Evolutionary conservation across 2,329 filamentous ascomycete species (phyloP), one percentile per base, ranked within the genome.

Genomic region (Aulographum hederae): DNA sequence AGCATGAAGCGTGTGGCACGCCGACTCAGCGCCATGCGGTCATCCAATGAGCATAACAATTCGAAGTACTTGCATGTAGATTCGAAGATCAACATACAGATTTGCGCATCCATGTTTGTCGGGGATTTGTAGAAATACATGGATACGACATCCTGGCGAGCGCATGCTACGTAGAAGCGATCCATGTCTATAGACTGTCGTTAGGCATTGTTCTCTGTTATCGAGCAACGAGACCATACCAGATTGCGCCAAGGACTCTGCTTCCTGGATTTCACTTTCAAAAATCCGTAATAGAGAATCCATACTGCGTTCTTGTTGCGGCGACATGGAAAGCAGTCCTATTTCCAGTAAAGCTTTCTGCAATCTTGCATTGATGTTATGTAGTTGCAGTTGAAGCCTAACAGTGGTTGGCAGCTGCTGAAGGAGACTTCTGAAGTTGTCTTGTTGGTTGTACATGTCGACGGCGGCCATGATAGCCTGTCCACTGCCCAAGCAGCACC

Each of bases 71-170:
- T 30, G 19, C 18, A 15, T 30, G 11, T 34, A 10, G 32, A n/a
- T 17, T 34, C 18, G 28, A 34, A 34, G 28, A 34, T 34, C 16
- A 21, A 23, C 6, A 21, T 19, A 28, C 27, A 34, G 18, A 19
- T 20, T 18, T 25, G 26, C 23, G 23, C 15, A 19, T 34, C 32
- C 8, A 34, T 14, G 5, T 14, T 31, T 23, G 17, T 19, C 18
- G 26, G n/a, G 13, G 26, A 30, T 19, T 30, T 34, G 32, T 21
- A 34, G 14, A 34, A 34, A 13, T 34, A 27, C 32, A 34, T 34
- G 15, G 23, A 26, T n/a, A 18, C 18, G n/a, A 34, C 26, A 4
- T 34, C 32, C 20, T 21, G 28, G 23, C 32, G 32, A 16, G 17
- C 17, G 25, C n/a, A 6, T 6, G 26, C 32, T 25, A 34, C 27